Conservation (phyloP, 2,329 filamentous ascomycete genomes). For the Trichoderma sp. region DNA sequence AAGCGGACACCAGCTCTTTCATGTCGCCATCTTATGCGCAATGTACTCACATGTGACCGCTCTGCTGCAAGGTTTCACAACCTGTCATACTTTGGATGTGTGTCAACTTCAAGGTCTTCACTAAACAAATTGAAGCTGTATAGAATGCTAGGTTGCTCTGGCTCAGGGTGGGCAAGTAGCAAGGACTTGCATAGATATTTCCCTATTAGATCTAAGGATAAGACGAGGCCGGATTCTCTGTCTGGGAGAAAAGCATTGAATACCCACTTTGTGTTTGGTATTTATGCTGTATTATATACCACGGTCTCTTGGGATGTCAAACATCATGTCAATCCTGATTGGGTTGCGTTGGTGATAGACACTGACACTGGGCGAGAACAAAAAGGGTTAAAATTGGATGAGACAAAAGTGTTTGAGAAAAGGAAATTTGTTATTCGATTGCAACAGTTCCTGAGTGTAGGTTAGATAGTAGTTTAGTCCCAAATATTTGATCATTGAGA, state of each 20-base stretch:
- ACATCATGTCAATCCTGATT: neutral
- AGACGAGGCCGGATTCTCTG: neutral
- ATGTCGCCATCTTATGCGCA: constrained; percentile 6
- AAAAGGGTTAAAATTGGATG: too few relatives aligned
- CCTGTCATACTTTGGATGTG: constrained; percentile 4
- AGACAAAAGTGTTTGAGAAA: too few relatives aligned
- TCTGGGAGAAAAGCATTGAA: neutral
- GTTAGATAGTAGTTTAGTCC: too few relatives aligned
- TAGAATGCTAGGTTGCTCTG: neutral
- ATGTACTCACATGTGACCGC: constrained; percentile 1
- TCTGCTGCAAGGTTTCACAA: neutral
- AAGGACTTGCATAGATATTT: neutral
- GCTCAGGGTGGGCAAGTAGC: neutral
- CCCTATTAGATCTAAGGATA: neutral
- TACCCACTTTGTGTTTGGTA: neutral
- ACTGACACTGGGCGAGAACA: too few relatives aligned
- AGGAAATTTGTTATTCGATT: too few relatives aligned
- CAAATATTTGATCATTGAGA: too few relatives aligned
- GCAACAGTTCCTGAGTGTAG: too few relatives aligned
- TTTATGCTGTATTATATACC: neutral
- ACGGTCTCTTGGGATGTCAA: neutral
- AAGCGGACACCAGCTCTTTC: constrained; percentile 1
- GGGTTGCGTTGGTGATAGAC: too few relatives aligned
- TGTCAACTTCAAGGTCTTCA: neutral
- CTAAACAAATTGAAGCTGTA: neutral